Conservation (phyloP, 768 basidiomycete genomes). For the Phaffia australis region DNA sequence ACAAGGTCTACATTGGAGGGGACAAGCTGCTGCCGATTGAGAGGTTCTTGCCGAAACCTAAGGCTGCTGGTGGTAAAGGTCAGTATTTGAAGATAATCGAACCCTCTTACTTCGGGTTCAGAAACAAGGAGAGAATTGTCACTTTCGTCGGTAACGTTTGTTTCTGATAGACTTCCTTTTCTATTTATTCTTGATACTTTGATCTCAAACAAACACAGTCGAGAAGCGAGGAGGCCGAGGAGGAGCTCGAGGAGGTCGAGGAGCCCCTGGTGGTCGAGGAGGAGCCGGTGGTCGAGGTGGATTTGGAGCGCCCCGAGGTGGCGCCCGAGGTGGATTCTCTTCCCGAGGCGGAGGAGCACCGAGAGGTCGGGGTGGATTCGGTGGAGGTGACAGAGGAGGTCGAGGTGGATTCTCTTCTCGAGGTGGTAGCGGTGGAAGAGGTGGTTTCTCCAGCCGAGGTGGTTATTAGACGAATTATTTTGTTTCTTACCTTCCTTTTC, state of each 20-base stretch:
- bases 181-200: conserved; percentile 26
- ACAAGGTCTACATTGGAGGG: conserved; percentile 94
- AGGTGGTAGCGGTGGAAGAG: conserved; percentile 10
- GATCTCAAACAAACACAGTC: conserved; percentile 9
- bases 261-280: conserved; percentile 33
- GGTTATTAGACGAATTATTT: neutral
- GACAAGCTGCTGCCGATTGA: conserved; percentile 96
- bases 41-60: conserved; percentile 92
- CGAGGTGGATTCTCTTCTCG: conserved; percentile 29
- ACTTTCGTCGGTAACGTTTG: neutral
- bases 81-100: neutral
- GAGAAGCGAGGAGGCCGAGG: conserved; percentile 42
- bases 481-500: neutral
- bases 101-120: neutral
- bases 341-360: conserved; percentile 35
- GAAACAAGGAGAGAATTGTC: conserved; percentile 29
- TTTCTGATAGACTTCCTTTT: conserved; percentile 37
- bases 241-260: conserved; percentile 34
- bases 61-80: conserved; percentile 54
- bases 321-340: conserved; percentile 26
- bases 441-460: conserved; percentile 38
- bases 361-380: conserved; percentile 34
- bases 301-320: conserved; percentile 34
- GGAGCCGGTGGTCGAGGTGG: conserved; percentile 40
- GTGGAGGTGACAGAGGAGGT: conserved; percentile 30